Evolutionary conservation across 2,329 filamentous ascomycete species (phyloP), one percentile per base, ranked within the genome.

Genomic region (Aspergillus thermomutatus): DNA sequence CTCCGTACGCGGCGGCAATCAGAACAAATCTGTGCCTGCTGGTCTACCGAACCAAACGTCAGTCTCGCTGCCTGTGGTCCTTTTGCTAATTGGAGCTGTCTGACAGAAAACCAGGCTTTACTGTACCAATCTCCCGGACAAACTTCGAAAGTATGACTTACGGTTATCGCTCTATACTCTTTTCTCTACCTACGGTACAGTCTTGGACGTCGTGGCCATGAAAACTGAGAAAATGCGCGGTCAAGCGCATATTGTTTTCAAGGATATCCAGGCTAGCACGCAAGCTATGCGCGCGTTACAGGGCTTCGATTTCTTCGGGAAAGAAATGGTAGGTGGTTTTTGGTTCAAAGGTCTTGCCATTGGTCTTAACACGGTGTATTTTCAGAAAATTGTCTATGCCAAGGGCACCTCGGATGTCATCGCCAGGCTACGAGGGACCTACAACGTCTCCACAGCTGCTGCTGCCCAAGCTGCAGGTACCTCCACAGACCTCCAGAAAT

Each of bases 211-310:
- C 21, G 89, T 97, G 50, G 90, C 91, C 28, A 81, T 97, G 66
- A 95, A 92, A 78, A 96, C 91, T 1, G 82, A 82, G 73, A 91
- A 91, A 77, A 97, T 97, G 92, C 88, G 94, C 50, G 94, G 94
- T 3, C 94, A 99, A 76, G 94, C 94, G 60, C 94, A 97, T 69
- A 80, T 99, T 59, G 89, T 94, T 14, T 97, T 92, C 73, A 85
- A 90, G 57, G 93, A 99, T 72, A 81, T 93, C 34, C 89, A 96
- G 64, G 87, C 91, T n/a, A 91, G 92, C 52, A 96, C 92, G 25
- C 91, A 96, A 71, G 94, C 94, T 1, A 91, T 99, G 91, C 83
- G 93, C 63, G 87, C 90, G 10, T 79, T 97, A 49, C 89, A 97
- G 66, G 91, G 90, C 2, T 90, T 91, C 68, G 85, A 89, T 2